Base-by-base conservation (phyloP, 495 filamentous ascomycete genomes). In the Achaetomiella virescens region DNA sequence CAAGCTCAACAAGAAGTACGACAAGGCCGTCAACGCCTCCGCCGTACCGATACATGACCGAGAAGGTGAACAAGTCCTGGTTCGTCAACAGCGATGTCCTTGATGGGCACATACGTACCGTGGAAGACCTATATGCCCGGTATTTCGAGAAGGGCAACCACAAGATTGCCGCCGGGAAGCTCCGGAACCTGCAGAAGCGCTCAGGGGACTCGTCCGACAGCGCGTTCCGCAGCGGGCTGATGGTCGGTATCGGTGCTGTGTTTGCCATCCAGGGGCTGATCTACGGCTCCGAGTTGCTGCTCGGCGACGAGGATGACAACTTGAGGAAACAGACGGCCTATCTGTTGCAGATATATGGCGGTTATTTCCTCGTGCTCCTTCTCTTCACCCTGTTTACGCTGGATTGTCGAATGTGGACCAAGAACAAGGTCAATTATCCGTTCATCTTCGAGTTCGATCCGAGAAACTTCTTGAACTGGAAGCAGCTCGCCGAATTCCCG, bases 1-100 rank as follows among this genome's bases (percentile, higher is more conserved):
- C 8, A 98, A 98, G 68, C 91, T 98, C 65, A 97, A 93, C 70
- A 98, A 98, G 72, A 98, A 98, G 72, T 97, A 91, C 62, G 91
- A 98, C 74, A 97, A 97, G 70, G 81, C 84, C 6, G 81, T 89
- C 49, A 82, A 92, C 58, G 82, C 90, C 45, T 81, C 87, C 88
- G 2, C 80, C 86, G 8, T 78, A 85, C 60, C 79, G 87, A 31
- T 97, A 91, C 66, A 91, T 96, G 89, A 84, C 84, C 10, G 93
- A 96, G 58, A 91, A 90, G 64, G 88, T 97, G 51, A 91, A 91
- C 73, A 87, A 87, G 60, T 81, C 90, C 10, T 89, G 85, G 77
- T 98, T 97, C 65, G 92, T 95, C 17, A 83, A 88, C 62, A 91
- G 89, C 65, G 86, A 89, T 58, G 81, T 87, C 5, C 70, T 90